Percentiles rank a stretch among this genome's conserved stretches.
These are phyloP conservation scores for Botrytis cinerea DNA, from an alignment of 2,329 filamentous ascomycete genomes.

Conservation along the genomic window DNA sequence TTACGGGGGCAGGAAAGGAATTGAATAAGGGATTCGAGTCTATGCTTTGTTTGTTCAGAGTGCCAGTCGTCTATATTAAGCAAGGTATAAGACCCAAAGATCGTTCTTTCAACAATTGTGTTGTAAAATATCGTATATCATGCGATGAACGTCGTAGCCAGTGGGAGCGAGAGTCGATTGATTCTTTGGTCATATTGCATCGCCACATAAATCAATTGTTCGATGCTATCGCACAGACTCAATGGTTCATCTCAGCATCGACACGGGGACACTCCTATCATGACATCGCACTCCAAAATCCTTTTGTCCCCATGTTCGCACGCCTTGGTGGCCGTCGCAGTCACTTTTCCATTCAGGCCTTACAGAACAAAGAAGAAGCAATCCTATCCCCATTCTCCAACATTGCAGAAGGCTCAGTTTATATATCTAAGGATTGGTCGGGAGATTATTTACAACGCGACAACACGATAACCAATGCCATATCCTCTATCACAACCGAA, in stretches of 20 bases:
- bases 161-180: neutral
- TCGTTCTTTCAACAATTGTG: neutral
- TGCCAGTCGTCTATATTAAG: neutral
- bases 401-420: neutral
- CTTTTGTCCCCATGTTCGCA: neutral
- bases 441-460: no score
- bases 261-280: neutral
- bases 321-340: neutral
- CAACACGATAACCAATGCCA: neutral
- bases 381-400: neutral
- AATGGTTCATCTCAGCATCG: neutral
- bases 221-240: neutral
- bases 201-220: neutral
- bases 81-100: neutral
- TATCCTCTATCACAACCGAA: no score
- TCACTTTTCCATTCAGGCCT: neutral
- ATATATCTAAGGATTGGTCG: neutral
- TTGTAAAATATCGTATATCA: neutral
- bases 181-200: neutral
- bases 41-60: neutral
- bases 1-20: neutral
- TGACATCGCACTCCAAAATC: neutral
- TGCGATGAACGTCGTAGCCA: neutral
- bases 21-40: neutral
- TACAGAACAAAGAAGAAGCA: neutral